Conservation (phyloP, 495 filamentous ascomycete genomes). For the Penicillium parvum region DNA sequence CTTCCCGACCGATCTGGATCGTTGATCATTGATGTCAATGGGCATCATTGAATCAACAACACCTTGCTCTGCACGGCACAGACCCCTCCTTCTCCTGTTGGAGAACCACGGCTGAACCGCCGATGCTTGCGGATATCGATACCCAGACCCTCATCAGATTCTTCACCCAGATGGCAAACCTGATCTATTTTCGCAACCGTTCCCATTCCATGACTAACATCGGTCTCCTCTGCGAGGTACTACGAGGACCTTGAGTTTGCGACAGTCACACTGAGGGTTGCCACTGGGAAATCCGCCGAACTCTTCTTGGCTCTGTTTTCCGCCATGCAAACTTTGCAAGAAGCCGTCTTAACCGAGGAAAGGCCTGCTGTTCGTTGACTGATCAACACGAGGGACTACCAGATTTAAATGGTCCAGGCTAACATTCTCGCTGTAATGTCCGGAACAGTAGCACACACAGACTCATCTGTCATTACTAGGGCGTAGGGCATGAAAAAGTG, state of each 20-base stretch:
- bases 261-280: slow-evolving; percentile 5
- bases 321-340: slow-evolving; percentile 4
- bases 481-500: slow-evolving; percentile 14
- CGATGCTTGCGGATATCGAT: slow-evolving; percentile 13
- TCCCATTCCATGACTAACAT: background rate
- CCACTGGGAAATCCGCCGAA: slow-evolving; percentile 9
- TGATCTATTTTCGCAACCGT: background rate
- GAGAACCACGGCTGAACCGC: slow-evolving; percentile 6
- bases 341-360: slow-evolving; percentile 27
- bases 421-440: slow-evolving; percentile 7
- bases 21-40: background rate
- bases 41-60: background rate
- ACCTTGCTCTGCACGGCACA: slow-evolving; percentile 9
- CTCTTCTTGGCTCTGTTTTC: slow-evolving; percentile 13
- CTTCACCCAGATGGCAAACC: background rate
- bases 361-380: background rate
- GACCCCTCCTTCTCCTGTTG: background rate
- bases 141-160: background rate
- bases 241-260: slow-evolving; percentile 2
- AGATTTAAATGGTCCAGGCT: slow-evolving; percentile 9
- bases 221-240: slow-evolving; percentile 4
- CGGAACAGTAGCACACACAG: slow-evolving; percentile 4
- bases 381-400: slow-evolving; percentile 21
- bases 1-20: slow-evolving; percentile 2
- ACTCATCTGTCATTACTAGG: slow-evolving; percentile 8